Evolutionary conservation across 768 basidiomycete genomes (phyloP), one percentile per base, ranked within the genome.

Genomic region (Porphyrellus cyaneotinctus): DNA sequence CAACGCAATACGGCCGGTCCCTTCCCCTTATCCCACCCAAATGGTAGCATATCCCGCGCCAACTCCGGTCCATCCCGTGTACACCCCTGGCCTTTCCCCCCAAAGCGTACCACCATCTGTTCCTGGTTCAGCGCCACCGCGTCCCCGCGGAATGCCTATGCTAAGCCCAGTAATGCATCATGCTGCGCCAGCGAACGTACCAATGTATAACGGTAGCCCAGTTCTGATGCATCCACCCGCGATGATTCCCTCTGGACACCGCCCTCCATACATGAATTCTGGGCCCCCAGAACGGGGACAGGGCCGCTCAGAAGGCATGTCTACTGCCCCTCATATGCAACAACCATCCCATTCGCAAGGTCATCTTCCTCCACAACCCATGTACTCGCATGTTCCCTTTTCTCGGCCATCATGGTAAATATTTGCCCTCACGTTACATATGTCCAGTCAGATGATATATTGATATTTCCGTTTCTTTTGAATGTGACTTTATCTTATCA

Each of bases 131-230:
- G 63, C 62, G 7, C 72, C 66, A 31, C 65, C 60, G 28, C 72
- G 82, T 45, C 77, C 77, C 20, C 82, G 81, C 23, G 76, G 72
- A 47, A 71, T 87, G 70, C 68, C 79, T 14, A 70, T 86, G 66
- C 79, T 89, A 70, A 89, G 87, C 64, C 88, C 88, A n/a, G 79
- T 78, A n/a, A 76, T 87, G 72, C 70, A 79, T 31, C 79, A 79
- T 64, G 77, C 81, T n/a, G 71, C 73, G 22, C 70, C 77, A 47
- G 63, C 60, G 8, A 70, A 63, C 43, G 53, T 67, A 44, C 64
- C 75, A 15, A 83, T 88, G 79, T 89, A 88, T 66, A 77, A 75
- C 6, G 70, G 77, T 33, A 88, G 86, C 62, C 87, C 88, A 12
- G 81, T 83, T 17, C 66, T 90, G 66, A 79, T 90, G 74, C 86